These are phyloP conservation scores for Fusarium sp. DNA, from an alignment of 2,329 filamentous ascomycete genomes.

Conservation along the genomic window DNA sequence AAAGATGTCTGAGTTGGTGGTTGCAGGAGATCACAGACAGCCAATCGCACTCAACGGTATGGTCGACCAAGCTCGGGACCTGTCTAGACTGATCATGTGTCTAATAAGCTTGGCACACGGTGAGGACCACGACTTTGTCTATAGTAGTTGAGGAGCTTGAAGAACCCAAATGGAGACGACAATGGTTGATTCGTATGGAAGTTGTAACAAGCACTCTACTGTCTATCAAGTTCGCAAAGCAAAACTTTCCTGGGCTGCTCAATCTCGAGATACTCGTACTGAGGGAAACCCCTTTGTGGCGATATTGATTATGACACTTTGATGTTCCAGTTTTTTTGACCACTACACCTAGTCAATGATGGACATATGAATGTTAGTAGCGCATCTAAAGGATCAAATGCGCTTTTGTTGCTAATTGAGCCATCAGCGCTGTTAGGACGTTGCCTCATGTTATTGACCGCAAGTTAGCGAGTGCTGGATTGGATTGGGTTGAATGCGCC, in stretches of 20 bases:
- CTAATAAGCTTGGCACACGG: slow-evolving; percentile 35
- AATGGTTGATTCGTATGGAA: not conserved
- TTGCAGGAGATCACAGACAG: slow-evolving; percentile 33
- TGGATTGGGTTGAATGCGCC: slow-evolving; percentile 13
- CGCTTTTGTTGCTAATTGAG: not conserved
- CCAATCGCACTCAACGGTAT: slow-evolving; percentile 41
- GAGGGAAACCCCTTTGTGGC: slow-evolving; percentile 24
- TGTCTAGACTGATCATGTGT: slow-evolving; percentile 40
- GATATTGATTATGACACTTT: slow-evolving; percentile 23
- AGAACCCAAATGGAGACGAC: not conserved
- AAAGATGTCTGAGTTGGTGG: slow-evolving; percentile 39
- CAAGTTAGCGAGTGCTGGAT: slow-evolving; percentile 2
- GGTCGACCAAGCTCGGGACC: slow-evolving; percentile 38
- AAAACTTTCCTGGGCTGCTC: not conserved
- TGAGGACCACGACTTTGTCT: slow-evolving; percentile 20
- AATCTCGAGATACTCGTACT: not conserved
- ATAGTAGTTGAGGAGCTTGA: slow-evolving; percentile 4
- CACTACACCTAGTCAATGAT: slow-evolving; percentile 4
- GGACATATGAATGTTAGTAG: not conserved
- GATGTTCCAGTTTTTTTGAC: slow-evolving; percentile 32
- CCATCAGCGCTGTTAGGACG: not conserved
- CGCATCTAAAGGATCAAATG: not conserved
- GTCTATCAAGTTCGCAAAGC: not conserved
- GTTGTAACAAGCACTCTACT: not conserved
- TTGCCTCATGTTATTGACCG: slow-evolving; percentile 6